Conservation (phyloP, 176 grass and related monocot genomes). For the Cenchrus purpureus region DNA sequence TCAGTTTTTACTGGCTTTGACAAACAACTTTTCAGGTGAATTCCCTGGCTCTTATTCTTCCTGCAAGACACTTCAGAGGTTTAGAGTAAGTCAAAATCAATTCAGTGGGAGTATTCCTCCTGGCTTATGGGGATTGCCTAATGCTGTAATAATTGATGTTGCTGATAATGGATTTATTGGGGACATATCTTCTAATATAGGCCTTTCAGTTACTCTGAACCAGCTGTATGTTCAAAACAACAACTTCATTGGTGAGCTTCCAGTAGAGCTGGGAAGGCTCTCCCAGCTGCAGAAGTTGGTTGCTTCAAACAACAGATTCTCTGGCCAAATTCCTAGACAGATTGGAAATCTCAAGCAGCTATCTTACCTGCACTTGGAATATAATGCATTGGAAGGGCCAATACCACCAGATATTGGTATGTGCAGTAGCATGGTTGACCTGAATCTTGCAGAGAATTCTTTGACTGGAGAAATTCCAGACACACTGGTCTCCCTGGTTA, state of each 20-base stretch:
- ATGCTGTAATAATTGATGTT: constrained; percentile 90
- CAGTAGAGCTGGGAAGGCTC: constrained; percentile 68
- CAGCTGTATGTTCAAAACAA: constrained; percentile 95
- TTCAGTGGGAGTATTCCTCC: constrained; percentile 63
- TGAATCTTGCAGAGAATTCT: constrained; percentile 80
- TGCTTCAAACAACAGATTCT: constrained; percentile 82
- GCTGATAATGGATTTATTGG: constrained; percentile 75
- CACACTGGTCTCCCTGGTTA: constrained; percentile 49
- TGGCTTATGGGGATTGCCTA: constrained; percentile 79
- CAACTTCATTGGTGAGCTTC: constrained; percentile 65
- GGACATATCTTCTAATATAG: constrained; percentile 75
- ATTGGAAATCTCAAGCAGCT: constrained; percentile 76
- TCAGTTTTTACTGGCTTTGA: constrained; percentile 81
- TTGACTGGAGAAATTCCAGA: constrained; percentile 68
- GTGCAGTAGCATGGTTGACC: constrained; percentile 70
- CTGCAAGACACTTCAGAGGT: constrained; percentile 89
- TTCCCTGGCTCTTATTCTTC: constrained; percentile 72
- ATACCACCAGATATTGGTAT: constrained; percentile 74
- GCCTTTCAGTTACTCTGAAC: constrained; percentile 64
- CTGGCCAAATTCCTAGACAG: constrained; percentile 59
- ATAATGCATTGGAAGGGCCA: constrained; percentile 60
- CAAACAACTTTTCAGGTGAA: constrained; percentile 90
- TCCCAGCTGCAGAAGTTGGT: constrained; percentile 67
- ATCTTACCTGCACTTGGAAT: constrained; percentile 74
- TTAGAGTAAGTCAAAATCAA: constrained; percentile 85